Percentiles rank a stretch among this genome's conserved stretches.
Conservation (phyloP, 2,329 filamentous ascomycete species). For the Colletotrichum australisinense region DNA sequence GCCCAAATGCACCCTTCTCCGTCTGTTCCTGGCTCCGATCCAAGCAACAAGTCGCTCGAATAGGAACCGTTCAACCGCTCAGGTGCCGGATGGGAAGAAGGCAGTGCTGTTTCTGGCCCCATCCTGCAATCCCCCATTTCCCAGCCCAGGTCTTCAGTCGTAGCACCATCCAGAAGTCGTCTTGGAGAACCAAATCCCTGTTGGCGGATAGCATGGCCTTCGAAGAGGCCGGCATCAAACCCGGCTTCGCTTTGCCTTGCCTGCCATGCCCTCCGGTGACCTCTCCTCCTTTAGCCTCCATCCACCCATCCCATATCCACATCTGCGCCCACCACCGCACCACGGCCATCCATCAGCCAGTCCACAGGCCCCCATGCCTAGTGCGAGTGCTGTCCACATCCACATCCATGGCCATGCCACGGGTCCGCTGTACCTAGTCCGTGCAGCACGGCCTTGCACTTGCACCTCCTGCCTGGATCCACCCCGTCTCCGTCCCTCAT, state of each 20-base stretch:
- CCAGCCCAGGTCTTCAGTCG: not conserved
- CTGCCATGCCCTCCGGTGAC: not conserved
- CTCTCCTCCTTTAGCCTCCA: not conserved
- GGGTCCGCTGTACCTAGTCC: slow-evolving; percentile 24
- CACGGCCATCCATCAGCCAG: slow-evolving; percentile 3
- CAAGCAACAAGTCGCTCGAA: slow-evolving; percentile 5
- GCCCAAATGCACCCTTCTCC: not conserved
- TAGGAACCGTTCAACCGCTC: slow-evolving; percentile 16
- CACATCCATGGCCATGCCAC: slow-evolving; percentile 29
- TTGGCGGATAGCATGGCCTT: slow-evolving; percentile 11
- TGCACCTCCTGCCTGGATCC: slow-evolving; percentile 6
- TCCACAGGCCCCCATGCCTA: slow-evolving; percentile 20
- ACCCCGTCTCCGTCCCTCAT: slow-evolving; percentile 28
- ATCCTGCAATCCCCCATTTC: slow-evolving; percentile 23
- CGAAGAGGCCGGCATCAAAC: slow-evolving; percentile 11
- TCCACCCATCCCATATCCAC: slow-evolving; percentile 12
- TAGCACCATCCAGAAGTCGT: not conserved
- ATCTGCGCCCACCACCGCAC: slow-evolving; percentile 23
- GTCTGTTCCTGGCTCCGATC: slow-evolving; percentile 29
- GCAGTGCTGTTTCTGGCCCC: slow-evolving; percentile 28
- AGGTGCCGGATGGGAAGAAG: slow-evolving; percentile 20
- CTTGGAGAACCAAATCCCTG: not conserved
- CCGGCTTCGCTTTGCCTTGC: not conserved
- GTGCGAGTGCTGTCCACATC: not conserved
- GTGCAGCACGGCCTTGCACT: slow-evolving; percentile 14